A percentile compares a stretch with the other conserved stretches of the same genome.
phyloP scores from a whole-genome alignment of 371 early-diverging fungal genomes.

The Nematocida major region DNA sequence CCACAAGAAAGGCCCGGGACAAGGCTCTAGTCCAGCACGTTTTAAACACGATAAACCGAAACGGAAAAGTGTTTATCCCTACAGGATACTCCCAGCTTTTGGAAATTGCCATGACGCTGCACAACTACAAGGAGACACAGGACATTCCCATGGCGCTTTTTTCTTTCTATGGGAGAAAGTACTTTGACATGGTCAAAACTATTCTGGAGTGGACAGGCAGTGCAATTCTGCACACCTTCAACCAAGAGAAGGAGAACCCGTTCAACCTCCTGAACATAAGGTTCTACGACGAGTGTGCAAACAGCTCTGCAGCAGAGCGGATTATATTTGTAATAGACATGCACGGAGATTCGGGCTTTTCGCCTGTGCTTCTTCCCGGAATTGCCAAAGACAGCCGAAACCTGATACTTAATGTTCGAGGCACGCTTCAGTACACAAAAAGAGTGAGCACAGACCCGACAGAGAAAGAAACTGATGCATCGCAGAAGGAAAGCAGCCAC shows the following conservation, averaged over 20 bases:
- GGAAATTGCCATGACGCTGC: conserved; percentile 78
- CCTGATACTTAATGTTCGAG: conserved; percentile 42
- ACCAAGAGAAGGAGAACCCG: conserved; percentile 58
- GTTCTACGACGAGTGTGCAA: conserved; percentile 37
- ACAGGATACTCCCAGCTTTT: conserved; percentile 78
- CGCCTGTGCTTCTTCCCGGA: conserved; percentile 48
- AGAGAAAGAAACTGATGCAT: too few species aligned
- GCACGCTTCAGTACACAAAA: neutral
- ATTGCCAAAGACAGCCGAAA: conserved; percentile 45
- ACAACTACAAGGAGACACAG: conserved; percentile 68
- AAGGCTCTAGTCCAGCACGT: conserved; percentile 62
- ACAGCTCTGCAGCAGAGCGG: conserved; percentile 32
- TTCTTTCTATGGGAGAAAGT: conserved; percentile 51
- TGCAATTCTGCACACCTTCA: conserved; percentile 52
- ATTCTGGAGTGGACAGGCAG: conserved; percentile 65
- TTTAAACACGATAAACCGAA: conserved; percentile 67
- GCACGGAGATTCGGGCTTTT: conserved; percentile 38
- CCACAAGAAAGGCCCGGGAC: conserved; percentile 56
- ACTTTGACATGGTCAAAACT: conserved; percentile 59
- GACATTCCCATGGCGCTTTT: conserved; percentile 65
- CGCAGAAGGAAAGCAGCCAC: neutral
- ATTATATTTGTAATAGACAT: conserved; percentile 57
- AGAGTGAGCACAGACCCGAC: neutral
- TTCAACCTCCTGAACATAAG: conserved; percentile 58
- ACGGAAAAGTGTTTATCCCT: conserved; percentile 78